Evolutionary conservation across 306 rosid genomes (phyloP).

Genomic region (Quercus wislizeni): DNA sequence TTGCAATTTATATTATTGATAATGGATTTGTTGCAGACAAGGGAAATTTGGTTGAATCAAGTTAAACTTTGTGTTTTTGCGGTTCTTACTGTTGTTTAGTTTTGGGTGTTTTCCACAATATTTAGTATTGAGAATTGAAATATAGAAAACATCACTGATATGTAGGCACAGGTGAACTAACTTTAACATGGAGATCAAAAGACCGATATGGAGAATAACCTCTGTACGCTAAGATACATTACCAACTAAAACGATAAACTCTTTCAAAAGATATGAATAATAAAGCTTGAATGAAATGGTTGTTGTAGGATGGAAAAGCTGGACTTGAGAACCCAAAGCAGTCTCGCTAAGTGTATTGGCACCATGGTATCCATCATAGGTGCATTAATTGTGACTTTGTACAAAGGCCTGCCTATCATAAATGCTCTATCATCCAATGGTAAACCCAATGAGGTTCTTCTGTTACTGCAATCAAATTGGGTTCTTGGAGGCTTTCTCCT

Average conservation of each 20-base stretch:
- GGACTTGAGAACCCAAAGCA: constrained; percentile 31
- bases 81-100: too few relatives aligned
- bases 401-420: constrained; percentile 37
- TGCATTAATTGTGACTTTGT: constrained; percentile 43
- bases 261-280: background rate
- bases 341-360: constrained; percentile 43
- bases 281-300: constrained; percentile 1
- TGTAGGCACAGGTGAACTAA: background rate
- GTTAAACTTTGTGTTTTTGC: too few relatives aligned
- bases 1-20: too few relatives aligned
- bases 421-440: background rate
- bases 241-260: background rate
- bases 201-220: background rate
- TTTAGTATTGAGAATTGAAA: background rate
- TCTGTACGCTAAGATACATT: too few relatives aligned
- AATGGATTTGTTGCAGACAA: too few relatives aligned
- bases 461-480: constrained; percentile 26
- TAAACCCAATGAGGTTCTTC: background rate
- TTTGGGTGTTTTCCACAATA: background rate
- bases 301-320: constrained; percentile 44
- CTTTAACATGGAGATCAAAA: background rate
- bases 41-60: too few relatives aligned
- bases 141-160: background rate
- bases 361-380: constrained; percentile 44
- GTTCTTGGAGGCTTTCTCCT: constrained; percentile 44